Conservation (phyloP, 2,329 filamentous ascomycete species). For the Fusarium vanettenii region DNA sequence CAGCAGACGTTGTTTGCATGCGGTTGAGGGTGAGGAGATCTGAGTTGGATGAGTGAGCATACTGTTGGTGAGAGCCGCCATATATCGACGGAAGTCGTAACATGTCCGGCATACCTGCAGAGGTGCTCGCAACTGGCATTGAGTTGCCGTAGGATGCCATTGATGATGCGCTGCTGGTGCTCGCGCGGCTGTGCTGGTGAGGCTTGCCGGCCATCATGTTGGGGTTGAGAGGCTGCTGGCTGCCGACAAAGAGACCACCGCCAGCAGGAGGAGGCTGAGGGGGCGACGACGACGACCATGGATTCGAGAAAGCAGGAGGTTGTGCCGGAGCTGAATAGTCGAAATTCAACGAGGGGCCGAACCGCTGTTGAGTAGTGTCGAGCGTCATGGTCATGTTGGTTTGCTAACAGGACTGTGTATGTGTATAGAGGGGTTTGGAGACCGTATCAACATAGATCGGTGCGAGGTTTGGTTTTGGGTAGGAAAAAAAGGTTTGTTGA, state of each 20-base stretch:
- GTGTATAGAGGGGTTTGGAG: constrained; percentile 23
- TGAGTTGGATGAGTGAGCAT: constrained; percentile 75
- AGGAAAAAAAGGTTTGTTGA: constrained; percentile 56
- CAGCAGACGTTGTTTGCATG: constrained; percentile 69
- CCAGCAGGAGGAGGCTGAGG: constrained; percentile 59
- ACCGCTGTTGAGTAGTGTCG: constrained; percentile 86
- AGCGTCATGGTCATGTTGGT: constrained; percentile 92
- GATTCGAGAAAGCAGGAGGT: constrained; percentile 87
- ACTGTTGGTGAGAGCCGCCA: constrained; percentile 44
- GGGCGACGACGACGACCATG: constrained; percentile 75
- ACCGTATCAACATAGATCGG: constrained; percentile 40
- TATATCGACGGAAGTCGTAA: neutral
- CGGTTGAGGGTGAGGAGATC: constrained; percentile 80
- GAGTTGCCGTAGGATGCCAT: constrained; percentile 78
- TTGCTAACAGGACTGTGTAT: constrained; percentile 28
- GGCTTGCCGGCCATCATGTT: constrained; percentile 63
- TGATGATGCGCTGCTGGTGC: constrained; percentile 66
- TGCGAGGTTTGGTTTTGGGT: constrained; percentile 31
- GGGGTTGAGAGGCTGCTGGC: constrained; percentile 66
- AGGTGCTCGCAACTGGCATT: constrained; percentile 78
- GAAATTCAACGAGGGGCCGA: constrained; percentile 80
- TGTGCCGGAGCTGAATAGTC: constrained; percentile 70
- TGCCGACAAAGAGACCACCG: constrained; percentile 73
- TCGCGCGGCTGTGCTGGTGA: constrained; percentile 59
- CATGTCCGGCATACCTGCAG: constrained; percentile 68